Evolutionary conservation across 352 stramenopile genomes (phyloP).

Genomic region (Globisporangium recalcitrans): DNA sequence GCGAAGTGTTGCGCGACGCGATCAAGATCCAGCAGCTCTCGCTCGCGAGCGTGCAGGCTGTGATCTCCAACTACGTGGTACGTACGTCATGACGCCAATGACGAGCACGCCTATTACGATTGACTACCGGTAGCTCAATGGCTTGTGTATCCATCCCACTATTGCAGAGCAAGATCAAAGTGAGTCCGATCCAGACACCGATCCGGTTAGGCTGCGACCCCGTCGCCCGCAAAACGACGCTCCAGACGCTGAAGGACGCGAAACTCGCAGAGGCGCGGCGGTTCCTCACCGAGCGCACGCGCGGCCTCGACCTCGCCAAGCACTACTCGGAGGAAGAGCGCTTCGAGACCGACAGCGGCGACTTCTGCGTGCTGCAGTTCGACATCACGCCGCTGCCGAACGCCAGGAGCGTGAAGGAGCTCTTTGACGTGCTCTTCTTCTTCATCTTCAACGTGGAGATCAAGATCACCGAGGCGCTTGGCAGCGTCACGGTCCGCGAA

Average conservation of each 20-base stretch:
- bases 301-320: neutral
- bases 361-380: slow-evolving; percentile 30
- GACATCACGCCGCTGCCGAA: slow-evolving; percentile 36
- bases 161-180: neutral
- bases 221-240: neutral
- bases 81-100: no score
- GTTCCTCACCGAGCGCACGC: slow-evolving; percentile 2
- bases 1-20: slow-evolving; percentile 21
- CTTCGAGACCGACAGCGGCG: slow-evolving; percentile 30
- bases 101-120: no score
- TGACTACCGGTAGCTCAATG: no score
- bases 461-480: slow-evolving; percentile 37
- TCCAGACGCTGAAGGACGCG: neutral
- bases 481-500: slow-evolving; percentile 44
- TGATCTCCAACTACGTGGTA: slow-evolving; percentile 20
- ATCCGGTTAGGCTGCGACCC: slow-evolving; percentile 15
- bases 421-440: slow-evolving; percentile 36
- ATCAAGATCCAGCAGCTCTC: slow-evolving; percentile 27
- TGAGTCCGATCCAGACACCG: slow-evolving; percentile 31
- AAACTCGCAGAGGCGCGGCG: slow-evolving; percentile 1
- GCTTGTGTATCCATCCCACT: neutral
- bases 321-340: slow-evolving; percentile 20
- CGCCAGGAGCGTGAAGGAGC: slow-evolving; percentile 21
- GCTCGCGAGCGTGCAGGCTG: slow-evolving; percentile 33
- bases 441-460: slow-evolving; percentile 46